Percentiles rank a stretch among this genome's conserved stretches.
phyloP scores from a whole-genome alignment of 2,329 filamentous ascomycete species.

The Pezicula carpinea region DNA sequence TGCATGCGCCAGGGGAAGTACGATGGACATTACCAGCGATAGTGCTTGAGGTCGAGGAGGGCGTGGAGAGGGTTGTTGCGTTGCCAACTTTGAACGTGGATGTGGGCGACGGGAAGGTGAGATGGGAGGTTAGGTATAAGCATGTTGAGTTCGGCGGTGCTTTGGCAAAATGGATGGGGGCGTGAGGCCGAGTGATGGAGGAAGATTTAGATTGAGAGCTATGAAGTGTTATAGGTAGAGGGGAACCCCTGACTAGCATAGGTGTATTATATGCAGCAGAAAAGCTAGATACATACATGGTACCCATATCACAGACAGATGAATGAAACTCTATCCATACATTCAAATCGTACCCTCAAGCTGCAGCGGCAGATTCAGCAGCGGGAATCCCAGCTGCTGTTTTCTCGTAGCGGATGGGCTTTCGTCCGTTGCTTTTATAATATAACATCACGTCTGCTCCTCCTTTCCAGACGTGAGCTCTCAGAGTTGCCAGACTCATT shows the following conservation, averaged over 20 bases:
- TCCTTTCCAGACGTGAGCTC: constrained; percentile 89
- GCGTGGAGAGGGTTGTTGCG: constrained; percentile 14
- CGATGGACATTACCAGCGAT: constrained; percentile 27
- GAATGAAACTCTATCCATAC: no score
- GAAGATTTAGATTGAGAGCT: constrained; percentile 7
- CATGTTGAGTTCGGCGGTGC: no score
- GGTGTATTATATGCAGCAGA: no score
- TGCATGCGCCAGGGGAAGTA: constrained; percentile 14
- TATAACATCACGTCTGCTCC: constrained; percentile 88
- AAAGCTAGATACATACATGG: no score
- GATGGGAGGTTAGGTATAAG: constrained; percentile 24
- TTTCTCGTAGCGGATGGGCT: constrained; percentile 10
- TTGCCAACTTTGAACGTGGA: constrained; percentile 22
- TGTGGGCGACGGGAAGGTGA: constrained; percentile 4
- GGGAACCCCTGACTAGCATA: no score
- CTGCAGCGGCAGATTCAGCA: no score
- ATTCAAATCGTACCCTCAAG: background rate
- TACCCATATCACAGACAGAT: no score
- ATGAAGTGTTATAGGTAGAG: no score
- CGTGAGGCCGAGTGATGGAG: no score
- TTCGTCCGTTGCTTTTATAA: constrained; percentile 85
- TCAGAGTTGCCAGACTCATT: constrained; percentile 91
- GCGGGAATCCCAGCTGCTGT: background rate
- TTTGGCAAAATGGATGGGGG: no score
- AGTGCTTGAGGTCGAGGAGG: constrained; percentile 3